Conservation (phyloP, 2,329 filamentous ascomycete species). For the Microthyrium microscopicum region DNA sequence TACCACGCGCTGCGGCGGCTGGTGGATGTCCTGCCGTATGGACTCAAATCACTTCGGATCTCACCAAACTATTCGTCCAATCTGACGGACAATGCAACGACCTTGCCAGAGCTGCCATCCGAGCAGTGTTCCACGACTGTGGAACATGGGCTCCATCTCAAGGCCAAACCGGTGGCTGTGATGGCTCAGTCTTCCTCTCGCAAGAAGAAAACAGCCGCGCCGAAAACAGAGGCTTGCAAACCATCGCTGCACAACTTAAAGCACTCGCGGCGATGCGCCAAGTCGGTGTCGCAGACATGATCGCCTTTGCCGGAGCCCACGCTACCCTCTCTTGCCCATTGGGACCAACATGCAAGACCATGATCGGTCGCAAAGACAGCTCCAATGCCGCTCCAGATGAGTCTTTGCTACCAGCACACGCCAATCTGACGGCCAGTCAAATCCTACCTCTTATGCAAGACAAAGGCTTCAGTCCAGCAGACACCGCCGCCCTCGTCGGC, state of each 20-base stretch:
- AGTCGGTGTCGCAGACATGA: conserved; percentile 37
- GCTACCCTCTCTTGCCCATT: conserved; percentile 33
- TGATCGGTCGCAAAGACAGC: conserved; percentile 13
- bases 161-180: conserved; percentile 19
- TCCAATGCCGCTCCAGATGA: conserved; percentile 4
- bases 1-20: background rate
- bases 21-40: conserved; percentile 16
- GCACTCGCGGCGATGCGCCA: conserved; percentile 24
- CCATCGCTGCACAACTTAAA: conserved; percentile 22
- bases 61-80: conserved; percentile 14
- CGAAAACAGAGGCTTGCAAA: conserved; percentile 29
- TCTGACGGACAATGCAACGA: conserved; percentile 16
- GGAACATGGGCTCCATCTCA: conserved; percentile 4
- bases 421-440: conserved; percentile 18
- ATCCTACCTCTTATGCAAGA: conserved; percentile 31
- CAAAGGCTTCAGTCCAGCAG: conserved; percentile 33
- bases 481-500: conserved; percentile 37
- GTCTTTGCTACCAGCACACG: conserved; percentile 19
- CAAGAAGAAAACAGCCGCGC: conserved; percentile 17
- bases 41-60: conserved; percentile 14
- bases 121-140: conserved; percentile 19
- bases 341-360: conserved; percentile 32
- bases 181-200: conserved; percentile 24
- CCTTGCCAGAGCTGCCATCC: conserved; percentile 17
- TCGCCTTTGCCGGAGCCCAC: conserved; percentile 32